A percentile compares a stretch with the other conserved stretches of the same genome.
phyloP scores from a whole-genome alignment of 2,329 filamentous ascomycete genomes.

The Neonectria neomacrospora region DNA sequence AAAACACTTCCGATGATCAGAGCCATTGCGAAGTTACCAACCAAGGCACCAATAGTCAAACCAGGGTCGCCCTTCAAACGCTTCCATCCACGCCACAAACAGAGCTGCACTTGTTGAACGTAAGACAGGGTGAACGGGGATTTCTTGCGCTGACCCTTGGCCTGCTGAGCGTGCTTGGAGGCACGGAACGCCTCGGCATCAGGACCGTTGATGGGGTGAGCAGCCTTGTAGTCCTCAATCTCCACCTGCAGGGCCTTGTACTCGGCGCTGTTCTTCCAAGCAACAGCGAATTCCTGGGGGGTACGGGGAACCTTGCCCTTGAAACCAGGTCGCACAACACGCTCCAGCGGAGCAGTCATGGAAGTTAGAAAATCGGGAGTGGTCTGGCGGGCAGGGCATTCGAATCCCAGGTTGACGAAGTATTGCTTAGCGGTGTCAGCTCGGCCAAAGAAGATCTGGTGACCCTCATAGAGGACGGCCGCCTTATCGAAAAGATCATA shows the following conservation, averaged over 20 bases:
- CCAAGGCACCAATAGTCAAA: constrained; percentile 73
- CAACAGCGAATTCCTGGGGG: constrained; percentile 69
- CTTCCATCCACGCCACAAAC: constrained; percentile 82
- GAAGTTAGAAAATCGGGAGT: constrained; percentile 79
- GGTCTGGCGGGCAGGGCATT: constrained; percentile 73
- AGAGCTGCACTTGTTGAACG: constrained; percentile 78
- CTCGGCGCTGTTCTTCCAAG: constrained; percentile 66
- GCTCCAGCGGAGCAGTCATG: constrained; percentile 70
- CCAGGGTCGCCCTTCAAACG: constrained; percentile 81
- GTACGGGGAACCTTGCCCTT: constrained; percentile 67
- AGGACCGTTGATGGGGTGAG: constrained; percentile 65
- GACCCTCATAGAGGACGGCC: constrained; percentile 67
- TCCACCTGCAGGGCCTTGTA: constrained; percentile 63
- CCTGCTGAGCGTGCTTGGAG: constrained; percentile 65
- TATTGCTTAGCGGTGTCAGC: constrained; percentile 70
- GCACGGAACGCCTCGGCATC: constrained; percentile 67
- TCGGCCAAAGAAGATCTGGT: constrained; percentile 72
- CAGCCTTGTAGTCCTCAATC: constrained; percentile 65
- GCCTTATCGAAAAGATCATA: constrained; percentile 74
- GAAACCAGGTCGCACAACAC: constrained; percentile 65
- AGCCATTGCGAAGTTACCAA: constrained; percentile 80
- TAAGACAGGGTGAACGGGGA: constrained; percentile 89
- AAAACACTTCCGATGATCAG: constrained; percentile 85
- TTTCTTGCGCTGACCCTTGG: constrained; percentile 68
- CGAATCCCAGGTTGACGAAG: constrained; percentile 74